These are phyloP conservation scores for Talaromyces sp. DNA, from an alignment of 2,329 filamentous ascomycete species.

Conservation along the genomic window DNA sequence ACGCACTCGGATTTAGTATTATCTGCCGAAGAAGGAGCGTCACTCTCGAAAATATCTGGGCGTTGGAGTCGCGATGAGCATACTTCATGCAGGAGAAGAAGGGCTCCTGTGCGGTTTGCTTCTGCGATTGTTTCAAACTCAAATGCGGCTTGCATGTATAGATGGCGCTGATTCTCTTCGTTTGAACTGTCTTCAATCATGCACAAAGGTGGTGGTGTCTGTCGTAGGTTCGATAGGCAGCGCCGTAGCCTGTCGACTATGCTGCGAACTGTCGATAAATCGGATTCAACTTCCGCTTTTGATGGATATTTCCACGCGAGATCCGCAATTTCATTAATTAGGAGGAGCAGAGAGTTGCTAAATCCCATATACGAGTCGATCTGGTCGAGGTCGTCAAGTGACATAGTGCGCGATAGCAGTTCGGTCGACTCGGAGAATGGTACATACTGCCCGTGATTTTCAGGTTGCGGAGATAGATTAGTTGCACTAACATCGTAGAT, in stretches of 20 bases:
- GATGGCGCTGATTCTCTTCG: background rate
- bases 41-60: background rate
- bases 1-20: slow-evolving; percentile 11
- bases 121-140: slow-evolving; percentile 22
- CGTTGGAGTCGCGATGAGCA: slow-evolving; percentile 10
- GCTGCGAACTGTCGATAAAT: slow-evolving; percentile 2
- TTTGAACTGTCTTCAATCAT: background rate
- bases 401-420: slow-evolving; percentile 9
- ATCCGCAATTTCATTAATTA: slow-evolving; percentile 20
- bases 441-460: background rate
- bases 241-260: background rate
- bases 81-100: slow-evolving; percentile 20
- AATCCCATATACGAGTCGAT: slow-evolving; percentile 25
- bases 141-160: slow-evolving; percentile 5
- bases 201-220: slow-evolving; percentile 4
- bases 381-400: slow-evolving; percentile 15
- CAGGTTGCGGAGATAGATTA: background rate
- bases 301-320: slow-evolving; percentile 18
- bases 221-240: slow-evolving; percentile 1
- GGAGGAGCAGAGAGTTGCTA: slow-evolving; percentile 19
- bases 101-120: slow-evolving; percentile 19
- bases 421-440: slow-evolving; percentile 7
- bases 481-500: background rate
- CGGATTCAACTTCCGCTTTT: slow-evolving; percentile 5
- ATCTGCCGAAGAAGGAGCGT: background rate